Evolutionary conservation across 2,329 filamentous ascomycete species (phyloP).

Genomic region (Xylariaceae sp.): DNA sequence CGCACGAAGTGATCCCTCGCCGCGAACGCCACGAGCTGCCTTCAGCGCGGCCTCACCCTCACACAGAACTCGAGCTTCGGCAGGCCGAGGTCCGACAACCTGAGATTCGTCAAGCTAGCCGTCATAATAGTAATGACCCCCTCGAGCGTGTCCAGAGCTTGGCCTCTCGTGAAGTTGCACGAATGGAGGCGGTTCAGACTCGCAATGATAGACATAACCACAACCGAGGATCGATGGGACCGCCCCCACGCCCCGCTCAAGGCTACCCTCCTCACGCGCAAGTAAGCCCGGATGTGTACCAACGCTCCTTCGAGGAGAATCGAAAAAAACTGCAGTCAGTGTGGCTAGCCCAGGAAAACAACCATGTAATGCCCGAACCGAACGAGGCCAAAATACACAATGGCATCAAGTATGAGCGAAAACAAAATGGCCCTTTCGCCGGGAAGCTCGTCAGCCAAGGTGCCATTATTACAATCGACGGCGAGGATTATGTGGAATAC

Average conservation of each 20-base stretch:
- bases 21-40: slow-evolving; percentile 19
- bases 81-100: no score
- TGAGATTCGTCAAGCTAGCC: slow-evolving; percentile 32
- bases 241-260: slow-evolving; percentile 1
- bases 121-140: slow-evolving; percentile 26
- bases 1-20: slow-evolving; percentile 31
- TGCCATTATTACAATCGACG: slow-evolving; percentile 59
- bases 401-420: slow-evolving; percentile 60
- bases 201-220: slow-evolving; percentile 46
- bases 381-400: slow-evolving; percentile 47
- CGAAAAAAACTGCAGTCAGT: slow-evolving; percentile 51
- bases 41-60: slow-evolving; percentile 26
- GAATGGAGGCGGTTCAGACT: slow-evolving; percentile 46
- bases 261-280: not conserved
- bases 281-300: not conserved
- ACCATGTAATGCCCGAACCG: slow-evolving; percentile 2
- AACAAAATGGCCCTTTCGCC: slow-evolving; percentile 54
- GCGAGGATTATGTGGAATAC: slow-evolving; percentile 65
- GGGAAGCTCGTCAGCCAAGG: slow-evolving; percentile 61
- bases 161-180: slow-evolving; percentile 48
- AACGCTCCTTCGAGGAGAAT: slow-evolving; percentile 42
- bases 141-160: slow-evolving; percentile 47
- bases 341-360: slow-evolving; percentile 49
- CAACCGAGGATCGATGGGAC: slow-evolving; percentile 32
- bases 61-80: slow-evolving; percentile 20